Evolutionary conservation across 2,329 filamentous ascomycete species (phyloP).

Genomic region (Elsinoe arachidis): DNA sequence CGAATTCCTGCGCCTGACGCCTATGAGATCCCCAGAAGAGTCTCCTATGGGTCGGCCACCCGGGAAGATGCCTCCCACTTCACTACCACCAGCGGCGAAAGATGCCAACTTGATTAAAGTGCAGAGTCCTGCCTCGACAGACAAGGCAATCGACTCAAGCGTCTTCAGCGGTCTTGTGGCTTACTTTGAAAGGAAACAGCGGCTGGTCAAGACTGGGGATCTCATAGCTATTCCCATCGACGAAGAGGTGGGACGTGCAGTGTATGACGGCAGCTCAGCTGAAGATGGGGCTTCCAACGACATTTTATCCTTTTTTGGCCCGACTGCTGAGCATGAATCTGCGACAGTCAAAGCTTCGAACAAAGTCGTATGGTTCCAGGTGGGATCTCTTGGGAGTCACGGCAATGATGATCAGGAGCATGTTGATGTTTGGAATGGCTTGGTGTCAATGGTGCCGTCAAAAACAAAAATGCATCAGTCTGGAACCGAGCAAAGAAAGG

Average conservation of each 20-base stretch:
- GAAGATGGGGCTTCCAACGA: conserved; percentile 56
- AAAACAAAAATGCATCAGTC: conserved; percentile 87
- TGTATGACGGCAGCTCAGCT: conserved; percentile 63
- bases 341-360: conserved; percentile 7
- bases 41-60: background rate
- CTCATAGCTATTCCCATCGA: conserved; percentile 84
- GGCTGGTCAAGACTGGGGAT: conserved; percentile 79
- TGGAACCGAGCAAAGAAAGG: conserved; percentile 71
- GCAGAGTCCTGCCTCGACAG: conserved; percentile 78
- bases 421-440: conserved; percentile 70
- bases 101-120: conserved; percentile 86
- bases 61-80: conserved; percentile 25
- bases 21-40: conserved; percentile 36
- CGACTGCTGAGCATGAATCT: conserved; percentile 17
- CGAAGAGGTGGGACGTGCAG: conserved; percentile 68
- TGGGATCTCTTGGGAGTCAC: conserved; percentile 60
- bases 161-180: conserved; percentile 79
- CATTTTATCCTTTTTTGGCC: conserved; percentile 22
- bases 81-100: conserved; percentile 52
- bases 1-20: conserved; percentile 68
- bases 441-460: conserved; percentile 76
- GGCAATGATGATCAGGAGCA: conserved; percentile 42
- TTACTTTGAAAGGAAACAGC: conserved; percentile 74
- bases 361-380: conserved; percentile 80
- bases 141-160: conserved; percentile 74